Conservation (phyloP, 176 grass and related monocot genomes). For the Oryza meridionalis region DNA sequence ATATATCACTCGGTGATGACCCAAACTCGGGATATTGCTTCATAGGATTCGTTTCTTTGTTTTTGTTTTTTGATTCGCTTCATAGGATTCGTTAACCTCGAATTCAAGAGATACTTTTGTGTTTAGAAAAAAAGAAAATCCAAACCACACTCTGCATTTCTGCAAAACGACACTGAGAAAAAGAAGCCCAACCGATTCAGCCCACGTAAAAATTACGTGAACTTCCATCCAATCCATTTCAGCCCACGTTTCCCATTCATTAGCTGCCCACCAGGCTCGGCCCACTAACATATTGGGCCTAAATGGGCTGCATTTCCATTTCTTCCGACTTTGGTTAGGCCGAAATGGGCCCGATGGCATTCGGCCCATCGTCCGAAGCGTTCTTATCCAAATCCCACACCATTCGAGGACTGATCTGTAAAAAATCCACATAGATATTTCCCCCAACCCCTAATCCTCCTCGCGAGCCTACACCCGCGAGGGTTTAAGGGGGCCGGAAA, state of each 20-base stretch:
- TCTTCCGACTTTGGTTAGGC: neutral
- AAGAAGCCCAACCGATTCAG: neutral
- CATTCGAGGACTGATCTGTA: neutral
- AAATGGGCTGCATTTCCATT: neutral
- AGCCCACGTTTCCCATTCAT: neutral
- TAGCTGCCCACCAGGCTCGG: neutral
- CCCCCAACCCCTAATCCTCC: constrained; percentile 6
- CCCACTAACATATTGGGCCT: neutral
- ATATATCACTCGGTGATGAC: no score
- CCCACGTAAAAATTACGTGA: no score
- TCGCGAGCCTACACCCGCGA: neutral
- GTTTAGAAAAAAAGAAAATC: no score
- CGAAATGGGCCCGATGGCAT: neutral
- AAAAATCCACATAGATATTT: neutral
- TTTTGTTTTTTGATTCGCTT: no score
- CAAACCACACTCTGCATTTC: no score
- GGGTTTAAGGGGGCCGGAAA: neutral
- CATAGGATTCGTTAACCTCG: no score
- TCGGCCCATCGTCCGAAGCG: neutral
- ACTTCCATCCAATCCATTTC: neutral
- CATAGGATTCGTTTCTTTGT: no score
- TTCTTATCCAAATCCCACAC: neutral
- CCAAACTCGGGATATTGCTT: no score
- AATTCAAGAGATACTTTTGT: no score
- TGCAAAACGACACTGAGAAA: no score